Percentiles rank a stretch among this genome's conserved stretches.
phyloP scores from a whole-genome alignment of 441 rosid species.

The Populus hybrid region DNA sequence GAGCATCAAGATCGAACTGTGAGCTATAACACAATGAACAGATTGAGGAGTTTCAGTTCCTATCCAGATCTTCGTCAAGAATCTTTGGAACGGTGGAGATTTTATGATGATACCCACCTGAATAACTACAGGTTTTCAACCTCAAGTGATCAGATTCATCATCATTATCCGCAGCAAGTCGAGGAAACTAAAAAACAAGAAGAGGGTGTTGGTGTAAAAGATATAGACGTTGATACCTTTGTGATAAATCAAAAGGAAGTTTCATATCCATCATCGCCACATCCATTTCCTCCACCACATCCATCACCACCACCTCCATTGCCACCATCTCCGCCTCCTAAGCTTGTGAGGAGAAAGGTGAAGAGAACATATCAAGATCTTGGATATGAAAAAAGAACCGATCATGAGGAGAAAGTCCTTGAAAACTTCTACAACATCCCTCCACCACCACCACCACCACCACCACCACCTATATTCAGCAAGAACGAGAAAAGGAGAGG shows the following conservation, averaged over 20 bases:
- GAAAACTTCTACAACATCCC: slow-evolving; percentile 6
- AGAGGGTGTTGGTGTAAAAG: not conserved
- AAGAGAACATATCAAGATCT: slow-evolving; percentile 46
- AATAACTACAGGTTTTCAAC: slow-evolving; percentile 30
- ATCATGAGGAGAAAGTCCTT: slow-evolving; percentile 2
- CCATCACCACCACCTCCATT: slow-evolving; percentile 10
- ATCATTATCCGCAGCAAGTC: slow-evolving; percentile 11
- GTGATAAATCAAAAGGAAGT: slow-evolving; percentile 19
- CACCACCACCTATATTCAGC: slow-evolving; percentile 26
- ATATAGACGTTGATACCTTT: slow-evolving; percentile 26
- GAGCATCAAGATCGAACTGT: slow-evolving; percentile 42
- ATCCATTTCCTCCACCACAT: slow-evolving; percentile 12
- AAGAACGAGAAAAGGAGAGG: slow-evolving; percentile 54
- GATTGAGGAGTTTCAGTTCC: slow-evolving; percentile 67
- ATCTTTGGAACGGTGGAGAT: slow-evolving; percentile 54
- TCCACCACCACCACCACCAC: slow-evolving; percentile 26
- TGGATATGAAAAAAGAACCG: slow-evolving; percentile 14
- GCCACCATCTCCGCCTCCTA: slow-evolving; percentile 18
- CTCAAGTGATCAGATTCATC: slow-evolving; percentile 21
- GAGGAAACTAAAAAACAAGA: slow-evolving; percentile 13
- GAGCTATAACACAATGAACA: slow-evolving; percentile 23
- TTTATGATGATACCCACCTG: slow-evolving; percentile 65
- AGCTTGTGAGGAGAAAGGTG: slow-evolving; percentile 41
- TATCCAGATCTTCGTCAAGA: slow-evolving; percentile 78
- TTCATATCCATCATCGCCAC: slow-evolving; percentile 14